Evolutionary conservation across 176 grass and related monocot genomes (phyloP).

Genomic region (Carex kokanica): DNA sequence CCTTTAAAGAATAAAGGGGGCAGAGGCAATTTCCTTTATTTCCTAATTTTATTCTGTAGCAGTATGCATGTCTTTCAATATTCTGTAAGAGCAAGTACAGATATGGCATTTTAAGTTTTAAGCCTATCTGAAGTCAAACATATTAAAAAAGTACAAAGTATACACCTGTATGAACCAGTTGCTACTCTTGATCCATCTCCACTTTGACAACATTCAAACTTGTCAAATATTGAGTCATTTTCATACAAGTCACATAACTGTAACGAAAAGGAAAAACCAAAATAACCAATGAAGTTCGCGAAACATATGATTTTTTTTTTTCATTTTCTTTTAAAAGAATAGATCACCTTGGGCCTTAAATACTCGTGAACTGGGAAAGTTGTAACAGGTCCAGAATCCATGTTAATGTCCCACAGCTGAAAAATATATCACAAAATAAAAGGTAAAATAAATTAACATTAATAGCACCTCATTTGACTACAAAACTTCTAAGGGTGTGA

Average conservation of each 20-base stretch:
- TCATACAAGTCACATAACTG: slow-evolving; percentile 99
- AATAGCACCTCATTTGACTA: neutral
- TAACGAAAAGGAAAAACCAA: slow-evolving; percentile 30
- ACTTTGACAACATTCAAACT: slow-evolving; percentile 96
- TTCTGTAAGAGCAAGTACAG: neutral
- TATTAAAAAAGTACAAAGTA: neutral
- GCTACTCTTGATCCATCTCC: slow-evolving; percentile 80
- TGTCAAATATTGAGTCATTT: slow-evolving; percentile 98
- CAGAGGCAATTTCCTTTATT: neutral
- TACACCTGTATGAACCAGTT: slow-evolving; percentile 95
- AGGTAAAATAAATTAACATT: slow-evolving; percentile 8
- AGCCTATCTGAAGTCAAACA: neutral
- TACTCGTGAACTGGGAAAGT: slow-evolving; percentile 95
- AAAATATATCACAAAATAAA: slow-evolving; percentile 21
- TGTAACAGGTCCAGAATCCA: slow-evolving; percentile 84
- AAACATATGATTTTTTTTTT: slow-evolving; percentile 2
- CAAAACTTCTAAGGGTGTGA: neutral
- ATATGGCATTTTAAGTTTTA: neutral
- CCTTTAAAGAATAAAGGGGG: neutral
- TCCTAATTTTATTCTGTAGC: neutral
- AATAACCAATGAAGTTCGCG: slow-evolving; percentile 13
- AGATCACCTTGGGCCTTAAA: slow-evolving; percentile 90
- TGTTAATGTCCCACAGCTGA: slow-evolving; percentile 96
- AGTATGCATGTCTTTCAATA: neutral
- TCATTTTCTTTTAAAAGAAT: slow-evolving; percentile 32